A percentile compares a stretch with the other conserved stretches of the same genome.
phyloP scores from a whole-genome alignment of 2,329 filamentous ascomycete genomes.

The Aspergillus sp. region DNA sequence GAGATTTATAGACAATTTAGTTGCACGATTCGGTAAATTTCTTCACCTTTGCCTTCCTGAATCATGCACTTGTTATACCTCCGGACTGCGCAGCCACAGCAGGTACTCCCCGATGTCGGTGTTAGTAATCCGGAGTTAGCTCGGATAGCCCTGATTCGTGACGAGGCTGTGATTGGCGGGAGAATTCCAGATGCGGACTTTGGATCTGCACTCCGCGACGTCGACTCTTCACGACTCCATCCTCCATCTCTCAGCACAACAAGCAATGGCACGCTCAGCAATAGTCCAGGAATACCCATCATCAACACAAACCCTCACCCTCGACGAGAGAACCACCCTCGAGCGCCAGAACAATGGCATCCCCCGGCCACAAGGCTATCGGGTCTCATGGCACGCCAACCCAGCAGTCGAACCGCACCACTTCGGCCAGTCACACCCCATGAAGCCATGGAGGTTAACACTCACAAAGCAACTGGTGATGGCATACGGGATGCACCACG shows the following conservation, averaged over 20 bases:
- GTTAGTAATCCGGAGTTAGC: neutral
- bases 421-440: conserved; percentile 93
- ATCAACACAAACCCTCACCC: conserved; percentile 40
- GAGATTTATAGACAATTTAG: too few species aligned
- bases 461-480: conserved; percentile 92
- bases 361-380: conserved; percentile 74
- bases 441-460: conserved; percentile 97
- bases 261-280: conserved; percentile 35
- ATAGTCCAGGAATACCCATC: conserved; percentile 46
- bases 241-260: neutral
- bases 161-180: neutral
- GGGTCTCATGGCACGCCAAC: conserved; percentile 92
- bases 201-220: neutral
- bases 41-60: too few species aligned
- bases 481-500: conserved; percentile 90
- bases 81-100: too few species aligned
- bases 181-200: conserved; percentile 1
- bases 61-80: too few species aligned
- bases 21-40: too few species aligned
- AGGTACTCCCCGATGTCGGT: conserved; percentile 5
- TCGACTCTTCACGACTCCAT: neutral
- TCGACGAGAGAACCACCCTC: conserved; percentile 46
- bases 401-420: conserved; percentile 93
- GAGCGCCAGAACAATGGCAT: conserved; percentile 61
- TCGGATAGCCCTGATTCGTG: too few species aligned